Percentiles rank a stretch among this genome's conserved stretches.
Evolutionary conservation across 352 stramenopile species (phyloP).

Genomic region (Pilasporangium apinafurcum): DNA sequence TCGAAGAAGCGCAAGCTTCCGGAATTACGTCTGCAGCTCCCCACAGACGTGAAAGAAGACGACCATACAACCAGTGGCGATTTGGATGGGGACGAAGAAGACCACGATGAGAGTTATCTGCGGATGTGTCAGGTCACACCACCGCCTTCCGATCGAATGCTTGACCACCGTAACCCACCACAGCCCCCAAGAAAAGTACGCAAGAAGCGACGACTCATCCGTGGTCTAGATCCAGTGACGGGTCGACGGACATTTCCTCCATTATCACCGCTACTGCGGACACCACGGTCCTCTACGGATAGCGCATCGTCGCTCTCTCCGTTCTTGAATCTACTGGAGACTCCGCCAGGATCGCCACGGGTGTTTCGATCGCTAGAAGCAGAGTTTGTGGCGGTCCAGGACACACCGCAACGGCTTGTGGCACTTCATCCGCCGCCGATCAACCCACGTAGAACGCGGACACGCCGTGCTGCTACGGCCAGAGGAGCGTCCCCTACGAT

Average conservation of each 20-base stretch:
- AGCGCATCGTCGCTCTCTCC: conserved; percentile 11
- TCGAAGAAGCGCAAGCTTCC: conserved; percentile 7
- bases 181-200: conserved; percentile 35
- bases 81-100: conserved; percentile 9
- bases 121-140: conserved; percentile 49
- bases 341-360: conserved; percentile 18
- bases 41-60: no score
- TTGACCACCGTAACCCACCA: conserved; percentile 60
- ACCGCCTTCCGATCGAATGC: conserved; percentile 56
- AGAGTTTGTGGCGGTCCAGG: conserved; percentile 58
- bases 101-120: conserved; percentile 17
- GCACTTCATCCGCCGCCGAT: conserved; percentile 34
- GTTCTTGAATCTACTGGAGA: conserved; percentile 18
- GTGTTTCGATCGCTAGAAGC: conserved; percentile 62
- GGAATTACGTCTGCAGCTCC: no score
- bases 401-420: conserved; percentile 38
- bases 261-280: conserved; percentile 10
- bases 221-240: conserved; percentile 4
- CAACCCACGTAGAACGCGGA: conserved; percentile 36
- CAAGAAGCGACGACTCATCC: conserved; percentile 17
- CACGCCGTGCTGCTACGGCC: conserved; percentile 19
- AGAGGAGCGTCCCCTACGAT: conserved; percentile 22
- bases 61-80: no score
- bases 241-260: conserved; percentile 6
- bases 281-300: conserved; percentile 3